Base-by-base conservation (phyloP, 768 basidiomycete species). In the Xerocomellus amylosporus region DNA sequence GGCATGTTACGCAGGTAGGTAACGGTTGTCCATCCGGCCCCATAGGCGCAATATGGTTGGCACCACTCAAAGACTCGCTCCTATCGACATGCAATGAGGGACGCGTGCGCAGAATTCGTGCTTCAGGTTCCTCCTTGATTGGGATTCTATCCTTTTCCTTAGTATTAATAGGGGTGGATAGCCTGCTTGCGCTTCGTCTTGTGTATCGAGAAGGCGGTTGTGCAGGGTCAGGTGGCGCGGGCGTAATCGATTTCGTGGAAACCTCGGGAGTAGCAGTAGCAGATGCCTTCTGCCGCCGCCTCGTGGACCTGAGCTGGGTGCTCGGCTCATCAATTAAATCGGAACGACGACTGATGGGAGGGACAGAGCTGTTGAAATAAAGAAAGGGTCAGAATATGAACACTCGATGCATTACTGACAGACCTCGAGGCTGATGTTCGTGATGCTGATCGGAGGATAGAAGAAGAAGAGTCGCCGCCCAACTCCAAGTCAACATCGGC, bases 1-100 rank as follows among this genome's bases (percentile, higher is more conserved):
- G 74, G 69, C 88, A 90, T 24, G 86, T 90, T 64, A 77, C 72
- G 58, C 88, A 91, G n/a, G 73, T 81, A 45, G 89, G 88, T 30
- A 89, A 70, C 17, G 77, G 79, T 64, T 82, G 84, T 26, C 87
- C 87, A 64, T 88, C 85, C 46, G 79, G 73, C 30, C 84, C 87
- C 57, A 78, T 70, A 5, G 79, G 83, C 17, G 76, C 69, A 38
- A 78, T 75, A 41, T 73, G 69, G 58, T 74, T 75, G n/a, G 66
- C 59, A 43, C 74, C 73, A 64, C 76, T 75, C 49, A 63, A 60
- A 19, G 63, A 59, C 42, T 79, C 79, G 34, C 67, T 59, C 43
- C 66, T 65, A 58, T 67, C 70, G 14, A 71, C 61, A 46, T 67
- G 64, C 22, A 76, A 68, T 24, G 67, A 65, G 45, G 77, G 79